These are phyloP conservation scores for Neospora caninum DNA, from an alignment of 169 alveolate species.

Conservation along the genomic window DNA sequence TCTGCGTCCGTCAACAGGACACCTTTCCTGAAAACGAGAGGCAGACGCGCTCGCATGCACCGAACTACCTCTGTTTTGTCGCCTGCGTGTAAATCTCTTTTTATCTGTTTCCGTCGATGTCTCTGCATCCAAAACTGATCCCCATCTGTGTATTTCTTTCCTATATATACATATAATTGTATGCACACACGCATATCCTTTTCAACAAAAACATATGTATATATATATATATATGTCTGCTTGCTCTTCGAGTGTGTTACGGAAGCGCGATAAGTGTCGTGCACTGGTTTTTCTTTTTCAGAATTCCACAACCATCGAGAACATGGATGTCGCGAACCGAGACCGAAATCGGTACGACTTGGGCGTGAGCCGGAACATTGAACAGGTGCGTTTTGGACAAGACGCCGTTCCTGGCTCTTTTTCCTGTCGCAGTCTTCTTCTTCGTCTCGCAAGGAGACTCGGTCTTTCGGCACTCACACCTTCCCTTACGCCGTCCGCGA, in stretches of 20 bases:
- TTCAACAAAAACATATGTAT: not conserved
- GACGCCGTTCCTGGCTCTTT: not conserved
- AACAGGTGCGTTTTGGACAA: constrained; percentile 39
- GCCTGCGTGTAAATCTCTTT: too few relatives aligned
- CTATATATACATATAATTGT: not conserved
- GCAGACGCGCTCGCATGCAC: too few relatives aligned
- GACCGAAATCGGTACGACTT: constrained; percentile 59
- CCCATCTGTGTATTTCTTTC: not conserved
- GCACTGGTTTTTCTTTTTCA: not conserved
- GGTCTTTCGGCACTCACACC: too few relatives aligned
- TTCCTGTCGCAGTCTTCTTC: too few relatives aligned
- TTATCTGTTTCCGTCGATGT: too few relatives aligned
- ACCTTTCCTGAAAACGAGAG: too few relatives aligned
- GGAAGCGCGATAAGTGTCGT: not conserved
- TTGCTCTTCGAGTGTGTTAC: not conserved
- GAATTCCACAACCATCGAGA: constrained; percentile 55
- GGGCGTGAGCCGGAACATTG: constrained; percentile 50
- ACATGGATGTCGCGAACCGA: constrained; percentile 40
- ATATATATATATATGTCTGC: not conserved
- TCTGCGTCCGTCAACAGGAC: too few relatives aligned
- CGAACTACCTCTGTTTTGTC: too few relatives aligned
- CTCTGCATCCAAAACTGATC: not conserved
- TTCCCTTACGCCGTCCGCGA: too few relatives aligned
- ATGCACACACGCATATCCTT: not conserved
- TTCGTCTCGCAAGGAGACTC: too few relatives aligned